Evolutionary conservation across 1,139 yeast genomes (phyloP).

Genomic region (Yamadazyma triangularis): DNA sequence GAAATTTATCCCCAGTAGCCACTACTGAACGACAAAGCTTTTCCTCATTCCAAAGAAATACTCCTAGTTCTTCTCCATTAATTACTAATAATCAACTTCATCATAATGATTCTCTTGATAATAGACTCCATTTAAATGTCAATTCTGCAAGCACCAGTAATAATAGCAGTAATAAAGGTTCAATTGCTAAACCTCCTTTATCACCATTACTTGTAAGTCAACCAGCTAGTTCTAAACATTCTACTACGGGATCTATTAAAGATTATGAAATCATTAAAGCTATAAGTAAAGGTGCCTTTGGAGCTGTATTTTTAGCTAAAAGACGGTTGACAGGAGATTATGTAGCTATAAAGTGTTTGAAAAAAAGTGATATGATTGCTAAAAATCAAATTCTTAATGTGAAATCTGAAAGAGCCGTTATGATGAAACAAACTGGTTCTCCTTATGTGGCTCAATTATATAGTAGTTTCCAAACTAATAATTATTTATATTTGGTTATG

Average conservation of each 20-base stretch:
- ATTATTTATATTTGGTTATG: slow-evolving; percentile 89
- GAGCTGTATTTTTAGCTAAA: slow-evolving; percentile 85
- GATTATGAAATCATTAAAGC: slow-evolving; percentile 93
- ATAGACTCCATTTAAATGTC: slow-evolving; percentile 5
- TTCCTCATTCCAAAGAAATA: slow-evolving; percentile 55
- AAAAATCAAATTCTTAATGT: slow-evolving; percentile 95
- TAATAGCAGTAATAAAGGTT: neutral
- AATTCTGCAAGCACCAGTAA: neutral
- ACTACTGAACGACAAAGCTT: slow-evolving; percentile 35
- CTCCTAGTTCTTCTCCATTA: slow-evolving; percentile 47
- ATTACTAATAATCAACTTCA: slow-evolving; percentile 8
- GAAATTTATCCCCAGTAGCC: slow-evolving; percentile 26
- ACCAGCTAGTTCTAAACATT: slow-evolving; percentile 42
- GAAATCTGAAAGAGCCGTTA: slow-evolving; percentile 89
- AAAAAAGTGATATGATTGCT: slow-evolving; percentile 93
- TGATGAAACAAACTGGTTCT: slow-evolving; percentile 95
- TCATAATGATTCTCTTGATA: slow-evolving; percentile 4
- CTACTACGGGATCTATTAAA: slow-evolving; percentile 68
- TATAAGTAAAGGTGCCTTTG: slow-evolving; percentile 96
- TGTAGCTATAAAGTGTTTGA: slow-evolving; percentile 91
- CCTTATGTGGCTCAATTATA: slow-evolving; percentile 91
- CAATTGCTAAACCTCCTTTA: slow-evolving; percentile 52
- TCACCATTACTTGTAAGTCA: slow-evolving; percentile 78
- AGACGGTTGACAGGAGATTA: slow-evolving; percentile 87
- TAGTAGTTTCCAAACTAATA: slow-evolving; percentile 85